A percentile compares a stretch with the other conserved stretches of the same genome.
These are phyloP conservation scores for Cryptococcus sp. DNA, from an alignment of 1,284 basidiomycete genomes.

Conservation along the genomic window DNA sequence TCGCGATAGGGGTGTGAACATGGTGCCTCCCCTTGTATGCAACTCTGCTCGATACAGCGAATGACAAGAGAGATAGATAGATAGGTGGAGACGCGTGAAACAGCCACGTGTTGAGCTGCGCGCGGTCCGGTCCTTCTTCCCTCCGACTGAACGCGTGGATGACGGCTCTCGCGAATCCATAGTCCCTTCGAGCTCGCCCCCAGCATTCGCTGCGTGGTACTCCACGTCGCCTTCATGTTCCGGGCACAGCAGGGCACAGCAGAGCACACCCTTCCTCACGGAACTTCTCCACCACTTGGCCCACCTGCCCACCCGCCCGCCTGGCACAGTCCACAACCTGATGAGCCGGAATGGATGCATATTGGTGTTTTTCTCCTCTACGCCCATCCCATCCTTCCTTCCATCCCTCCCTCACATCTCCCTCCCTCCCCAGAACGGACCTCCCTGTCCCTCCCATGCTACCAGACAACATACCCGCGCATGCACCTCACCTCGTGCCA, in stretches of 20 bases:
- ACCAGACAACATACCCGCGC: background rate
- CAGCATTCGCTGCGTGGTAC: no score
- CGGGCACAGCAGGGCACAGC: no score
- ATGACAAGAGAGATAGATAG: no score
- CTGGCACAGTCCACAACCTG: background rate
- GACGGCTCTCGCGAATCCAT: no score
- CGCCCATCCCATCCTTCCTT: background rate
- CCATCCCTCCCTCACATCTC: background rate
- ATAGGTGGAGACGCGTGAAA: no score
- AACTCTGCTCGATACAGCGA: no score
- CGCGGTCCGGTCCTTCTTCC: no score
- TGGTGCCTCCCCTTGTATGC: slow-evolving; percentile 4
- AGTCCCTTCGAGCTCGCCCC: no score
- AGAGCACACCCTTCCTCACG: no score
- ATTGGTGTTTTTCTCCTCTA: slow-evolving; percentile 6
- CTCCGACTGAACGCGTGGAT: no score
- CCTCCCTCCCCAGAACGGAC: background rate
- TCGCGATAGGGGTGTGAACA: slow-evolving; percentile 49
- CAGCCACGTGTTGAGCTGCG: no score
- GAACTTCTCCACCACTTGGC: background rate
- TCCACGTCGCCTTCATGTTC: no score
- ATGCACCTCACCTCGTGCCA: background rate
- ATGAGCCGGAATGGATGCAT: slow-evolving; percentile 9
- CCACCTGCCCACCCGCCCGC: background rate
- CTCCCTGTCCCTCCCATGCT: background rate